Evolutionary conservation across 495 filamentous ascomycete genomes (phyloP), one percentile per base, ranked within the genome.

Genomic region (Hamigera avellanea): DNA sequence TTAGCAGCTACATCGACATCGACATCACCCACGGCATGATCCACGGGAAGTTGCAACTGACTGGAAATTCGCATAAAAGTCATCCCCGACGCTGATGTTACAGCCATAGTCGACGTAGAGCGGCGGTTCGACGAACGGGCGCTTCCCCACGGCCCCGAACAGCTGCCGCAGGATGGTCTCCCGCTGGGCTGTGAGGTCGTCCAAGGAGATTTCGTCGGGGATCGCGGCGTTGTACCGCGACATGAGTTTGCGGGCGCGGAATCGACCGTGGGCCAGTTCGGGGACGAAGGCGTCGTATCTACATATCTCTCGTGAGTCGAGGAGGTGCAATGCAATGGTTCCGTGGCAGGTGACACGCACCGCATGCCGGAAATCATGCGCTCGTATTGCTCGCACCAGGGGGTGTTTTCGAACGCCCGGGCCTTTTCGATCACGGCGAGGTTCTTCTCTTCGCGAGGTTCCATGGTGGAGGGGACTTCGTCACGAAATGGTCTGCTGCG

Each of bases 281-380:
- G 67, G 63, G 1, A 54, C 42, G 14, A 47, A 50, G 12, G 65
- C 57, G 37, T 72, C 59, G 46, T 73, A 66, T 39, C 61, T 65
- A 23, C 9, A 23, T 4, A 23, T 9, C 4, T 4, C 9, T 23
- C 4, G 4, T 23, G 4, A 23, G 21, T 23, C 21, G 21, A 23
- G 4, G 21, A 9, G 39, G 5, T 17, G 9, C 4, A 17, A 7
- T 17, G 14, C 17, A n/a, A 6, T 10, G 5, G 17, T 16, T 33
- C 9, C 8, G 14, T 33, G 21, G 4, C 5, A 23, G 21, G 9
- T 33, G 14, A 4, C 4, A 19, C 17, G 7, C 46, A 69, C 66
- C 68, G 46, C 67, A 72, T 69, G 1, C 69, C 67, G 0, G 67
- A 71, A 26, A 72, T 65, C 70, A 74, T 74, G 13, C 63, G 59